Conservation (phyloP, 1,284 basidiomycete genomes). For the Cryptococcus floricola region DNA sequence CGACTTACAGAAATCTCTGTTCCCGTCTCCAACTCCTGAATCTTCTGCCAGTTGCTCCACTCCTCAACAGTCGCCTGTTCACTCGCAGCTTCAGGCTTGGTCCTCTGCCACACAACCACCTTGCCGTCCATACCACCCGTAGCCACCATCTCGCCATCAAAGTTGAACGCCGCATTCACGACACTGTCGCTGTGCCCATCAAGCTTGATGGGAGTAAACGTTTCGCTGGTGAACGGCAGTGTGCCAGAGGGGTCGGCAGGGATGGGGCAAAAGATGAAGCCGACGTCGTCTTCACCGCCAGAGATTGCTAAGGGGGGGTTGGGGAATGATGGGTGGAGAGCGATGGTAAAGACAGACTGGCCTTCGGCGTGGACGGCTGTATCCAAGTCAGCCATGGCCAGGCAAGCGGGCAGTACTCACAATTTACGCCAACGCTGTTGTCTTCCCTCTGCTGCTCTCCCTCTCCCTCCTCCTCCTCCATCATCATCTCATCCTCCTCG, state of each 20-base stretch:
- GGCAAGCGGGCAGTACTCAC: conserved; percentile 5
- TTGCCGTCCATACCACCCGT: conserved; percentile 98
- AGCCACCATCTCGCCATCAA: conserved; percentile 85
- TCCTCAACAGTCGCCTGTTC: conserved; percentile 56
- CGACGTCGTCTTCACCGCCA: conserved; percentile 93
- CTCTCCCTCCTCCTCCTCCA: conserved; percentile 16
- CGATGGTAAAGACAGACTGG: conserved; percentile 75
- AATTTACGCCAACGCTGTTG: conserved; percentile 32
- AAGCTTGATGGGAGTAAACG: conserved; percentile 74
- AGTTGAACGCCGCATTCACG: conserved; percentile 71
- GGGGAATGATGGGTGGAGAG: conserved; percentile 68
- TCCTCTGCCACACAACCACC: conserved; percentile 83
- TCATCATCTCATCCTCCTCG: conserved; percentile 24
- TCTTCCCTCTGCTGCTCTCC: conserved; percentile 19
- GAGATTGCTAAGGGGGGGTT: conserved; percentile 78
- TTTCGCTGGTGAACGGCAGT: conserved; percentile 51
- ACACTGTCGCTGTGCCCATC: conserved; percentile 93
- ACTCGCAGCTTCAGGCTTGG: conserved; percentile 37
- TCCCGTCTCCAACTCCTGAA: conserved; percentile 85
- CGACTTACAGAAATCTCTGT: conserved; percentile 84
- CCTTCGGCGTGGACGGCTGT: conserved; percentile 44
- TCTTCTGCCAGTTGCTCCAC: conserved; percentile 82
- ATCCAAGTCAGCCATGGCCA: neutral
- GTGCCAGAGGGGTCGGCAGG: conserved; percentile 16
- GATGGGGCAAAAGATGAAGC: conserved; percentile 69